Evolutionary conservation across 2,329 filamentous ascomycete species (phyloP).

Genomic region (Trichoderma oligosporum): DNA sequence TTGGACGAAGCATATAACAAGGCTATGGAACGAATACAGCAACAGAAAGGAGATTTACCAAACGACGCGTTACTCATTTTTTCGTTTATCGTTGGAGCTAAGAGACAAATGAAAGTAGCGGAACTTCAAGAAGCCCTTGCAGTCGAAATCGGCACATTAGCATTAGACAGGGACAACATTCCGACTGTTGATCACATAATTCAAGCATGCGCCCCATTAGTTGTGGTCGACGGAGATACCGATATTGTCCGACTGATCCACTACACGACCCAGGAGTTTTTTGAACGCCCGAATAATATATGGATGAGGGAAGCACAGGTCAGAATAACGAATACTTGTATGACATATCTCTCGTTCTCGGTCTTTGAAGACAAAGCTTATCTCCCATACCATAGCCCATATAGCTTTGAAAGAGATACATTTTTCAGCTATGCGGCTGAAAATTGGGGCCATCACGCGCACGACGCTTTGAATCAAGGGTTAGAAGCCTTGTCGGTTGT

Average conservation of each 20-base stretch:
- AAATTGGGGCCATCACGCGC: neutral
- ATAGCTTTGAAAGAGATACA: neutral
- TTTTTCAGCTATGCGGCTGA: neutral
- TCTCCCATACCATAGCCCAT: neutral
- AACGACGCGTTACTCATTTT: slow-evolving; percentile 35
- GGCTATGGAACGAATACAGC: slow-evolving; percentile 41
- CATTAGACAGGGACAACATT: slow-evolving; percentile 29
- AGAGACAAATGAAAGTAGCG: slow-evolving; percentile 29
- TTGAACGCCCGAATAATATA: slow-evolving; percentile 33
- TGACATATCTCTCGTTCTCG: slow-evolving; percentile 37
- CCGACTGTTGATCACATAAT: slow-evolving; percentile 33
- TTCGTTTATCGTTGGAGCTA: slow-evolving; percentile 40
- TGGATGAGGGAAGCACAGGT: slow-evolving; percentile 34
- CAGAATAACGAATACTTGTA: slow-evolving; percentile 31
- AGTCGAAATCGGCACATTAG: slow-evolving; percentile 26
- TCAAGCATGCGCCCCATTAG: slow-evolving; percentile 40
- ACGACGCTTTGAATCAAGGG: neutral
- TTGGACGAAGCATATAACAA: slow-evolving; percentile 41
- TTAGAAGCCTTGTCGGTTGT: neutral
- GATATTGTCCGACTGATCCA: slow-evolving; percentile 42
- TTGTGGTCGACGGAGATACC: slow-evolving; percentile 38
- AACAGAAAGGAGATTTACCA: slow-evolving; percentile 34
- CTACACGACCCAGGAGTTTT: slow-evolving; percentile 45
- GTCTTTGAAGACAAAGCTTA: slow-evolving; percentile 21
- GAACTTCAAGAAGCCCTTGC: slow-evolving; percentile 45